A percentile compares a stretch with the other conserved stretches of the same genome.
Conservation (phyloP, 148 eudicot species). For the Rheum nobile region DNA sequence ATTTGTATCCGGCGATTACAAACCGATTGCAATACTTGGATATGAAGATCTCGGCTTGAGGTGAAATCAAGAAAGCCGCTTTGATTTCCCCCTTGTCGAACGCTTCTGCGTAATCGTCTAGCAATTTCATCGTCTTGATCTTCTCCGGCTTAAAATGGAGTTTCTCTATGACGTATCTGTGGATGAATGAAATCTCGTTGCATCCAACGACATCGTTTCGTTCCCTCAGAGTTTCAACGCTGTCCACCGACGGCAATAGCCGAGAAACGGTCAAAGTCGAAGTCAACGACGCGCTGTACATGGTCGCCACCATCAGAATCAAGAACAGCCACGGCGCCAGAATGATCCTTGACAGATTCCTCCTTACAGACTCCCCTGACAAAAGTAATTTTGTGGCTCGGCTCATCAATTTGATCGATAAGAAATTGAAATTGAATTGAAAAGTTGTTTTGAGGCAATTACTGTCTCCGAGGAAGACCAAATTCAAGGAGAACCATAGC, state of each 20-base stretch:
- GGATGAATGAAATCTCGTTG: not conserved
- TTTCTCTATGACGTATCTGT: not conserved
- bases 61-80: slow-evolving; percentile 3
- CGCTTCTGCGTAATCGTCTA: not conserved
- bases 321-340: slow-evolving; percentile 3
- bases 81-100: slow-evolving; percentile 6
- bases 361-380: not conserved
- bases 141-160: not conserved
- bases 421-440: not conserved
- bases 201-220: not conserved
- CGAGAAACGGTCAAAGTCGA: not conserved
- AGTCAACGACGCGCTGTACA: slow-evolving; percentile 4
- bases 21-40: slow-evolving; percentile 1
- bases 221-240: not conserved
- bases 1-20: not conserved
- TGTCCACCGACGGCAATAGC: slow-evolving; percentile 1
- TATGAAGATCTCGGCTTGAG: slow-evolving; percentile 1
- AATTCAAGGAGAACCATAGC: slow-evolving; percentile 1
- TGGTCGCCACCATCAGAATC: slow-evolving; percentile 1
- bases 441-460: not conserved
- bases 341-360: not conserved
- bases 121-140: not conserved
- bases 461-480: slow-evolving; percentile 4
- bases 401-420: not conserved
- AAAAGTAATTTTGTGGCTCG: not conserved